phyloP scores from a whole-genome alignment of 805 yeast species.

The Tetrapisispora fleetii region DNA sequence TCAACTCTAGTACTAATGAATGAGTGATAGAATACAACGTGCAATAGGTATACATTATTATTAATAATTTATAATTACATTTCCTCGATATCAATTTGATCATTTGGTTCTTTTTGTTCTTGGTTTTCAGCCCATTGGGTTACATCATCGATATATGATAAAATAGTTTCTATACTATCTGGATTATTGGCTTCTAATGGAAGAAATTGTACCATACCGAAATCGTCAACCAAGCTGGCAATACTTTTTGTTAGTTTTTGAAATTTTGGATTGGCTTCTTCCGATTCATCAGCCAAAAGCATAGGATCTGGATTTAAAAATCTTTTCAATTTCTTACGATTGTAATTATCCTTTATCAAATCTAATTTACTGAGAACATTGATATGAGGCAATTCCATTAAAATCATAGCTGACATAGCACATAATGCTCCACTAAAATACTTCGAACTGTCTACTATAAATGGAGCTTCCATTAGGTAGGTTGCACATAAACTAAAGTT shows the following conservation, averaged over 20 bases:
- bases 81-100: slow-evolving; percentile 57
- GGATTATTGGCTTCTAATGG: slow-evolving; percentile 77
- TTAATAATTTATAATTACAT: not conserved
- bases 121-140: slow-evolving; percentile 97
- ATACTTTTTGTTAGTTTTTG: slow-evolving; percentile 67
- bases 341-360: slow-evolving; percentile 67
- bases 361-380: slow-evolving; percentile 84
- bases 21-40: too few species aligned
- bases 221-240: slow-evolving; percentile 88
- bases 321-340: slow-evolving; percentile 67
- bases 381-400: slow-evolving; percentile 89
- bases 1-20: too few species aligned
- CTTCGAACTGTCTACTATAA: slow-evolving; percentile 80
- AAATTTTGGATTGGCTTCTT: slow-evolving; percentile 43
- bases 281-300: slow-evolving; percentile 44
- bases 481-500: slow-evolving; percentile 89
- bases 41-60: too few species aligned
- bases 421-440: slow-evolving; percentile 91
- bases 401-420: slow-evolving; percentile 98
- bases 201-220: slow-evolving; percentile 96
- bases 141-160: slow-evolving; percentile 89
- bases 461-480: slow-evolving; percentile 87
- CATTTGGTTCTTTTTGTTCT: slow-evolving; percentile 94
- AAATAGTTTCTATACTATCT: slow-evolving; percentile 67
- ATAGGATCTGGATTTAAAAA: slow-evolving; percentile 89